Base-by-base conservation (phyloP, 306 rosid genomes). In the Lotus japonicus region DNA sequence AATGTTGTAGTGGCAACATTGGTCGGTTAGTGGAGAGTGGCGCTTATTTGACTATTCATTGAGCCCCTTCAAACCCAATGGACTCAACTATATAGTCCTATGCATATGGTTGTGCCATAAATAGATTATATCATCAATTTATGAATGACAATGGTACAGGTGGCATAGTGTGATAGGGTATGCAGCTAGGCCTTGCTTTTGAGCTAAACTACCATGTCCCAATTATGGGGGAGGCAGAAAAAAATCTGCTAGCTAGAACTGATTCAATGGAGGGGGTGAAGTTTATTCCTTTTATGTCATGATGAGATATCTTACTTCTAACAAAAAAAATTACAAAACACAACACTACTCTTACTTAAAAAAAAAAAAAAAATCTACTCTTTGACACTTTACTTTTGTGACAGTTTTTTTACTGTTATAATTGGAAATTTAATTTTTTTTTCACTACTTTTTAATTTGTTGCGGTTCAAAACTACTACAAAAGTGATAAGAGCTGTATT, bases 21-120 rank as follows among this genome's bases (percentile, higher is more conserved):
- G 66, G 87, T 66, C 78, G 83, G 91, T 66, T 68, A 79, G 92
- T 86, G 80, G 92, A 67, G 41, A 73, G 66, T 68, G 75, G 81
- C 66, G 68, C 18, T 56, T 68, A 79, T 71, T 46, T 74, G 9
- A 38, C 63, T 71, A 63, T 46, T 62, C 7, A 5, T 73, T 45
- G 15, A 16, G 41, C 14, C 58, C 58, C 39, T 50, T n/a, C 66
- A 16, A 63, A 2, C 56, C 59, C 11, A 41, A 53, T 36, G 50
- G 45, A 26, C 70, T 51, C 21, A 41, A 48, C 28, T 58, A 43
- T 21, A 50, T 15, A 19, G 19, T 35, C 76, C 52, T 19, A 23
- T 64, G 14, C 14, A 23, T 23, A 58, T 54, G 64, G 33, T 7
- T 57, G 73, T 46, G 54, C 58, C 43, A 58, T 53, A 41, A 69